These are phyloP conservation scores for Torrubiella hemipterigena DNA, from an alignment of 2,329 filamentous ascomycete genomes.

Conservation along the genomic window DNA sequence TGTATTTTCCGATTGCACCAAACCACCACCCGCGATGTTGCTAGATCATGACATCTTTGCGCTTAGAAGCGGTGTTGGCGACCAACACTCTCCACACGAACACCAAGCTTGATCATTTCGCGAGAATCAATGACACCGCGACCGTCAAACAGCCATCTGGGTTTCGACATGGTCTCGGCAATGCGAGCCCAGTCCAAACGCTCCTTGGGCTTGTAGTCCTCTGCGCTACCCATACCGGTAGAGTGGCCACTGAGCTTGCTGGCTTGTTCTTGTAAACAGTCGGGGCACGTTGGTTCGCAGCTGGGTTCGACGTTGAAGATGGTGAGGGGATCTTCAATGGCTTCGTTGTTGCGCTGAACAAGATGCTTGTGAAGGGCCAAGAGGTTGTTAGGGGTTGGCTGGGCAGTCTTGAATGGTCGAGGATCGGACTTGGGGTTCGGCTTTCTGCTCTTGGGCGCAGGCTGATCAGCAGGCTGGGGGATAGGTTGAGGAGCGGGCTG, in stretches of 20 bases:
- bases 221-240: conserved; percentile 29
- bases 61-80: conserved; percentile 30
- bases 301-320: conserved; percentile 31
- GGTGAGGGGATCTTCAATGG: conserved; percentile 29
- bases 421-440: conserved; percentile 31
- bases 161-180: conserved; percentile 35
- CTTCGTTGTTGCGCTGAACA: conserved; percentile 17
- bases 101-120: conserved; percentile 35
- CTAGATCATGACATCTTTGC: too few relatives aligned
- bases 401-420: conserved; percentile 26
- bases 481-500: conserved; percentile 19
- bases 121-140: conserved; percentile 37
- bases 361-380: conserved; percentile 35
- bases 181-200: conserved; percentile 40
- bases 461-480: conserved; percentile 14
- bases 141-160: conserved; percentile 46
- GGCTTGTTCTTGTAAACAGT: conserved; percentile 31
- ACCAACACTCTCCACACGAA: conserved; percentile 41
- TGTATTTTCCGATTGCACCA: too few relatives aligned
- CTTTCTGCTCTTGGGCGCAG: conserved; percentile 20
- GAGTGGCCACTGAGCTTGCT: conserved; percentile 24
- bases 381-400: conserved; percentile 31
- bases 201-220: conserved; percentile 33
- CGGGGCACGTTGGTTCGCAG: conserved; percentile 34
- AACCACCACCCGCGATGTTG: neutral